Percentiles rank a stretch among this genome's conserved stretches.
Evolutionary conservation across 2,329 filamentous ascomycete genomes (phyloP).

Genomic region (Neonectria punicea): DNA sequence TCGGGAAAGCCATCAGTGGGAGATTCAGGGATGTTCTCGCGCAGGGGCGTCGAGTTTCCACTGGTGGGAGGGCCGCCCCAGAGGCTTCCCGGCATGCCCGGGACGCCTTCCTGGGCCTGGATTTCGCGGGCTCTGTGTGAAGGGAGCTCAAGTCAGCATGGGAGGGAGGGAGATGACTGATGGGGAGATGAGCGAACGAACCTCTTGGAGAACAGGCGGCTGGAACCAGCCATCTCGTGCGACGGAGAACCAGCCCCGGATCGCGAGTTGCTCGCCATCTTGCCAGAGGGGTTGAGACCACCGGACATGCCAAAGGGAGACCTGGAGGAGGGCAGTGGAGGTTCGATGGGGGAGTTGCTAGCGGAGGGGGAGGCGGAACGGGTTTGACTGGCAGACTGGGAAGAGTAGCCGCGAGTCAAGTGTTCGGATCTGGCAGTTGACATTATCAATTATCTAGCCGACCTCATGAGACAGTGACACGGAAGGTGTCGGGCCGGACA

Average conservation of each 20-base stretch:
- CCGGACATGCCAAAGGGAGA: slow-evolving; percentile 78
- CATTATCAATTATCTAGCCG: slow-evolving; percentile 87
- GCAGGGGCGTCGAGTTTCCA: slow-evolving; percentile 93
- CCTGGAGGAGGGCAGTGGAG: slow-evolving; percentile 71
- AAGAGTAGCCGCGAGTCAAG: slow-evolving; percentile 84
- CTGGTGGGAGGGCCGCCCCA: slow-evolving; percentile 98
- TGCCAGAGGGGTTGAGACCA: slow-evolving; percentile 66
- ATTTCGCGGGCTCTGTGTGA: slow-evolving; percentile 89
- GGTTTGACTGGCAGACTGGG: slow-evolving; percentile 73
- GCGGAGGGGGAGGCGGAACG: slow-evolving; percentile 84
- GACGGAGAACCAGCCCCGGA: slow-evolving; percentile 96
- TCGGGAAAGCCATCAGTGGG: slow-evolving; percentile 96
- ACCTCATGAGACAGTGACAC: slow-evolving; percentile 55
- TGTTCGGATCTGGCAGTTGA: slow-evolving; percentile 87
- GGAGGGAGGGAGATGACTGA: neutral
- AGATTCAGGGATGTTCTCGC: slow-evolving; percentile 97
- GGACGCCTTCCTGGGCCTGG: slow-evolving; percentile 92
- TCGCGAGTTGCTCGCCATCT: slow-evolving; percentile 71
- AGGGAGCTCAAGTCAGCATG: slow-evolving; percentile 27
- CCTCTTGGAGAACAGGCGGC: slow-evolving; percentile 91
- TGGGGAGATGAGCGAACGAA: slow-evolving; percentile 64
- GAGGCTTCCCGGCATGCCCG: slow-evolving; percentile 72
- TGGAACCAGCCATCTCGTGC: slow-evolving; percentile 80
- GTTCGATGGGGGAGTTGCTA: slow-evolving; percentile 83
- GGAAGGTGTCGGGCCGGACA: slow-evolving; percentile 41